phyloP scores from a whole-genome alignment of 2,329 filamentous ascomycete genomes.

The Zymoseptoria brevis region DNA sequence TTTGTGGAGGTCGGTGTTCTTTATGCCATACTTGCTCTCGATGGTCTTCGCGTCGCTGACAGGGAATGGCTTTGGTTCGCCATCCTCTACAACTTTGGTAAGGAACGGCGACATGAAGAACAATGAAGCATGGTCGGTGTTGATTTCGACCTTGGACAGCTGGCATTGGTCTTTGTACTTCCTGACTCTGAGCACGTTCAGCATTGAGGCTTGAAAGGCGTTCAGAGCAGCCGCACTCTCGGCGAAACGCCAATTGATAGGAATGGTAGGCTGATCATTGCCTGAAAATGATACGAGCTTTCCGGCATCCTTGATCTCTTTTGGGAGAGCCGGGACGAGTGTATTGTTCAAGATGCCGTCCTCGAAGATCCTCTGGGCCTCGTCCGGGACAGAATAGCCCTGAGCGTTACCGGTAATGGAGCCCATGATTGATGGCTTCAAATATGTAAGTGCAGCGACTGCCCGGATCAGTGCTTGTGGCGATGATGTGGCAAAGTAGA shows the following conservation, averaged over 20 bases:
- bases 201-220: slow-evolving; percentile 15
- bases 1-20: slow-evolving; percentile 11
- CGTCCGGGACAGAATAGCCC: slow-evolving; percentile 14
- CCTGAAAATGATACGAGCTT: slow-evolving; percentile 38
- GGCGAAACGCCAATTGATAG: slow-evolving; percentile 51
- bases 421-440: slow-evolving; percentile 3
- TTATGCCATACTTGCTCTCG: slow-evolving; percentile 7
- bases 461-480: no score
- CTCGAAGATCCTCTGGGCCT: slow-evolving; percentile 24
- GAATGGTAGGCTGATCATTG: slow-evolving; percentile 37
- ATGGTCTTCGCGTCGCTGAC: not conserved
- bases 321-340: slow-evolving; percentile 33
- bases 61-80: not conserved
- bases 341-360: slow-evolving; percentile 40
- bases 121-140: slow-evolving; percentile 17
- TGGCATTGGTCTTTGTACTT: slow-evolving; percentile 11
- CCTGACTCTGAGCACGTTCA: slow-evolving; percentile 12
- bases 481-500: no score
- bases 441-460: not conserved
- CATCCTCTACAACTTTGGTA: slow-evolving; percentile 4
- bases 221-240: slow-evolving; percentile 40
- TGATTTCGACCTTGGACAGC: slow-evolving; percentile 11
- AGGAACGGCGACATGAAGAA: slow-evolving; percentile 20
- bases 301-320: slow-evolving; percentile 30
- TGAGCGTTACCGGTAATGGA: slow-evolving; percentile 1